These are phyloP conservation scores for Harrya chromipes DNA, from an alignment of 768 basidiomycete genomes.

Conservation along the genomic window DNA sequence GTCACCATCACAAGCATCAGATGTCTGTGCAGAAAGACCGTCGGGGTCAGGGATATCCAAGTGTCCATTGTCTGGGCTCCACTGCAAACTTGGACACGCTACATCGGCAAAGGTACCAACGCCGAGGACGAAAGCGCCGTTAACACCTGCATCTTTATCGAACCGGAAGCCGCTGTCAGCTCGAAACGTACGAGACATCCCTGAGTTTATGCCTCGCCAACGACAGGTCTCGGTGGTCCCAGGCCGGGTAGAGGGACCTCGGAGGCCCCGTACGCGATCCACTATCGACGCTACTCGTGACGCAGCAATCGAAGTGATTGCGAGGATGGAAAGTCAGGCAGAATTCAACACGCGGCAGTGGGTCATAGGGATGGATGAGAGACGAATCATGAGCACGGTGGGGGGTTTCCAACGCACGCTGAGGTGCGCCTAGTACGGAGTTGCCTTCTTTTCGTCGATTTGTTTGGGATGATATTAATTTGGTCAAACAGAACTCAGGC, in stretches of 20 bases:
- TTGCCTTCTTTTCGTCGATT: constrained; percentile 14
- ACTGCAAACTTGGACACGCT: constrained; percentile 15
- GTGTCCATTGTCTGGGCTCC: constrained; percentile 26
- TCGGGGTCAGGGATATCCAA: constrained; percentile 17
- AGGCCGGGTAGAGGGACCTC: background rate
- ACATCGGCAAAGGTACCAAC: background rate
- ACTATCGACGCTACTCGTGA: constrained; percentile 7
- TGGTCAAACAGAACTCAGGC: background rate
- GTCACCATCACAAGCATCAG: constrained; percentile 27
- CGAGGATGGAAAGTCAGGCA: constrained; percentile 23
- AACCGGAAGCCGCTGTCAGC: background rate
- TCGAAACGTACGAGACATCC: constrained; percentile 18
- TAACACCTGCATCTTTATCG: background rate
- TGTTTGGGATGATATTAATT: constrained; percentile 1
- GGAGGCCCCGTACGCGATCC: background rate
- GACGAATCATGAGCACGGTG: background rate
- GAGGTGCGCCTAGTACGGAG: constrained; percentile 4
- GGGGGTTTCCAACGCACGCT: constrained; percentile 1
- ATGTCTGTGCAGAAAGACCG: constrained; percentile 28
- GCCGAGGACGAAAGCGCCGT: background rate
- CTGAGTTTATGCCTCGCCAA: constrained; percentile 27
- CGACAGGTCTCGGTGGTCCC: background rate
- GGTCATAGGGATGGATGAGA: constrained; percentile 3
- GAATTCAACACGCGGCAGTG: constrained; percentile 5
- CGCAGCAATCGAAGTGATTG: constrained; percentile 19